Evolutionary conservation across 169 alveolate species (phyloP).

Genomic region (Plasmodium cynomolgi): DNA sequence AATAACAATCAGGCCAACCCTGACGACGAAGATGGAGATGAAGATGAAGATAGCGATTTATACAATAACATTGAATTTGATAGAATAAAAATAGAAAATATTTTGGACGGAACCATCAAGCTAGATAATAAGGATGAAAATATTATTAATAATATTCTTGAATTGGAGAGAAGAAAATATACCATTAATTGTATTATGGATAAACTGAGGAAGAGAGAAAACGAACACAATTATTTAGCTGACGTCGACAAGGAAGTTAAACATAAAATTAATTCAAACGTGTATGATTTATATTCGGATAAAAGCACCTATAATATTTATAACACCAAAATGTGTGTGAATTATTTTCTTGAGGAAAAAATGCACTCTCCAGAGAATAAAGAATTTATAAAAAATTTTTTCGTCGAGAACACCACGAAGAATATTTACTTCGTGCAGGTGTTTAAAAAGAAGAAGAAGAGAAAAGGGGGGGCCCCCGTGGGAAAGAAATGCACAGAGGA

Average conservation of each 20-base stretch:
- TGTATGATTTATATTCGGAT: constrained; percentile 58
- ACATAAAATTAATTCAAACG: constrained; percentile 12
- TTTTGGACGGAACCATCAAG: constrained; percentile 12
- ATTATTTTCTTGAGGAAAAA: constrained; percentile 54
- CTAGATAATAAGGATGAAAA: constrained; percentile 46
- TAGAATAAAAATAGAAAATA: constrained; percentile 18
- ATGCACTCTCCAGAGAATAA: constrained; percentile 55
- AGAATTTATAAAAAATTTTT: constrained; percentile 55
- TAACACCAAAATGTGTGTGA: constrained; percentile 63
- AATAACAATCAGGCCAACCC: neutral
- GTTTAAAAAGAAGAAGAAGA: constrained; percentile 48
- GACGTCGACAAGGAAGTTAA: neutral
- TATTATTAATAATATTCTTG: constrained; percentile 46
- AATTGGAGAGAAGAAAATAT: constrained; percentile 69
- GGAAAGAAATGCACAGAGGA: neutral
- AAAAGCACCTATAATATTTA: constrained; percentile 38
- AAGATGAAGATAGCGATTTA: constrained; percentile 5
- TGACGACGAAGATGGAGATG: neutral
- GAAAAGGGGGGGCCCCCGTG: neutral
- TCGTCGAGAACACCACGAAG: constrained; percentile 16
- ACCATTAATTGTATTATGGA: constrained; percentile 67
- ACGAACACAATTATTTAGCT: neutral
- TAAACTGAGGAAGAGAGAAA: constrained; percentile 28
- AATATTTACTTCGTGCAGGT: constrained; percentile 40
- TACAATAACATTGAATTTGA: constrained; percentile 32